These are phyloP conservation scores for Colletotrichum siamense DNA, from an alignment of 2,329 filamentous ascomycete species.

Conservation along the genomic window DNA sequence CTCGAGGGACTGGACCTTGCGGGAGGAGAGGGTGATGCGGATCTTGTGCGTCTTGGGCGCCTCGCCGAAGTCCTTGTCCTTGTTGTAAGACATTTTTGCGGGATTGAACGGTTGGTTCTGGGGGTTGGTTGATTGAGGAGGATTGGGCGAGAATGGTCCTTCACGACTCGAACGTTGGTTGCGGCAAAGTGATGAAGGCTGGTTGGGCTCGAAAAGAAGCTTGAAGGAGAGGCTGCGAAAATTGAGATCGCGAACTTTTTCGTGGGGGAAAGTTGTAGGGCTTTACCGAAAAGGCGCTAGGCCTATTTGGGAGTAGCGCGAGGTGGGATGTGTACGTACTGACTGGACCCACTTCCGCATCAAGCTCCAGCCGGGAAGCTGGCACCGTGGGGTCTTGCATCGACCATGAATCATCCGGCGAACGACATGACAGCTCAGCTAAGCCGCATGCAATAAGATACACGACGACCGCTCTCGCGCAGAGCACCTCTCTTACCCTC, in stretches of 20 bases:
- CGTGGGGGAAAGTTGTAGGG: constrained; percentile 23
- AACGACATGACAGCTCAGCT: neutral
- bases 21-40: constrained; percentile 81
- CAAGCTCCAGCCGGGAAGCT: neutral
- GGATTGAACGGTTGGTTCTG: constrained; percentile 4
- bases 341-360: neutral
- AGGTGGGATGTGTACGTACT: neutral
- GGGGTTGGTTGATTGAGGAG: constrained; percentile 6
- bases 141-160: constrained; percentile 44
- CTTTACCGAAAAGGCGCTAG: constrained; percentile 2
- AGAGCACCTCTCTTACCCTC: neutral
- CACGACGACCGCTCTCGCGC: neutral
- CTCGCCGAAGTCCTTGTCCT: constrained; percentile 95
- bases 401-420: constrained; percentile 45
- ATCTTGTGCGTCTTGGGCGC: constrained; percentile 96
- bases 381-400: neutral
- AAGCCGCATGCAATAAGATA: neutral
- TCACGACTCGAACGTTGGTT: constrained; percentile 83
- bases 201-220: constrained; percentile 23
- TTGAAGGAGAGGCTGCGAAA: neutral
- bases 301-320: fast-evolving
- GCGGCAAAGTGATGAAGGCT: constrained; percentile 83
- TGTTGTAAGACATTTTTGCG: constrained; percentile 84
- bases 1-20: constrained; percentile 95
- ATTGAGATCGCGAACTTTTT: constrained; percentile 24